phyloP scores from a whole-genome alignment of 805 yeast species.

The Tetrapisispora taiwanensis region DNA sequence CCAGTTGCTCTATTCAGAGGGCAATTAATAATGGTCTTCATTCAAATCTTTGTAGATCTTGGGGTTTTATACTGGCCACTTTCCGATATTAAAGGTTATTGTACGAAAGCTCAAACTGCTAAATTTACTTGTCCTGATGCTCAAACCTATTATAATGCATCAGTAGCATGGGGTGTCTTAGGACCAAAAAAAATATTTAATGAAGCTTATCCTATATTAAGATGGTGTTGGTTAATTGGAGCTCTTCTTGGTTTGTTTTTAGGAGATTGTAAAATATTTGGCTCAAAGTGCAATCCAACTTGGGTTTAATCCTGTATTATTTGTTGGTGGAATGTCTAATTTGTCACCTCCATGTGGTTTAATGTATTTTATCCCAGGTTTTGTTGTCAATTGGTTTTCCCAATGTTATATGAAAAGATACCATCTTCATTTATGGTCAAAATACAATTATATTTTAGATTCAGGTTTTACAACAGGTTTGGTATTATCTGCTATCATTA shows the following conservation, averaged over 20 bases:
- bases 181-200: conserved; percentile 48
- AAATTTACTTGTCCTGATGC: conserved; percentile 35
- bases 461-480: conserved; percentile 54
- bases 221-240: conserved; percentile 58
- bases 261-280: conserved; percentile 21
- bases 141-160: conserved; percentile 39
- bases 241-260: conserved; percentile 27
- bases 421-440: conserved; percentile 46
- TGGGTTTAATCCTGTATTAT: conserved; percentile 43
- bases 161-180: conserved; percentile 46
- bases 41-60: conserved; percentile 26
- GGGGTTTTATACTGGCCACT: conserved; percentile 31
- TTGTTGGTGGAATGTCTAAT: conserved; percentile 40
- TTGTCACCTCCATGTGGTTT: conserved; percentile 45
- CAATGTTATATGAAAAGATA: conserved; percentile 41
- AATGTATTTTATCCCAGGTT: conserved; percentile 23
- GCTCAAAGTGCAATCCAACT: conserved; percentile 16
- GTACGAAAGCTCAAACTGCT: conserved; percentile 29
- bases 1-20: conserved; percentile 49
- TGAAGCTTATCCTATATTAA: conserved; percentile 48
- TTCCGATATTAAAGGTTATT: conserved; percentile 27
- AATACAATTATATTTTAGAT: conserved; percentile 41
- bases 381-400: conserved; percentile 31
- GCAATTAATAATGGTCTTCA: conserved; percentile 28
- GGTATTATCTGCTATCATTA: conserved; percentile 41